Evolutionary conservation across 768 basidiomycete genomes (phyloP).

Genomic region (Psilocybe subaeruginosa): DNA sequence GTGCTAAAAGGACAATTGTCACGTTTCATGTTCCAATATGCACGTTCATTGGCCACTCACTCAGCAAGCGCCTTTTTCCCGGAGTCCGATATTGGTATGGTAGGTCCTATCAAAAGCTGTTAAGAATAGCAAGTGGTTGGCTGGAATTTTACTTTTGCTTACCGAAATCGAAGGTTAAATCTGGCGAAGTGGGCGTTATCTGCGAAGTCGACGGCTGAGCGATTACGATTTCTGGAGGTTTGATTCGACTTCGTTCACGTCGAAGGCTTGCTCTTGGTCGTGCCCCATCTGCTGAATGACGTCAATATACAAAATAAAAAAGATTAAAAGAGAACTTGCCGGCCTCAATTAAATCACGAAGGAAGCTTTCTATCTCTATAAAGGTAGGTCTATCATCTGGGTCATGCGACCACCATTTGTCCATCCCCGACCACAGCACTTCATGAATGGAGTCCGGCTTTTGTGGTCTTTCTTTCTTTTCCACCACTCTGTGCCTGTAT

Average conservation of each 20-base stretch:
- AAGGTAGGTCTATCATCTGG: constrained; percentile 8
- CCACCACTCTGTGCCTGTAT: not conserved
- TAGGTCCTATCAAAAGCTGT: not conserved
- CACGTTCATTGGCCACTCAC: not conserved
- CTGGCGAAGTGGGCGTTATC: not conserved
- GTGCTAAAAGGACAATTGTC: not conserved
- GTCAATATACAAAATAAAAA: not conserved
- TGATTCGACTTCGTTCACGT: not conserved
- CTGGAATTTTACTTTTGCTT: not conserved
- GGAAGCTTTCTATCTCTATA: constrained; percentile 2
- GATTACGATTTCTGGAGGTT: not conserved
- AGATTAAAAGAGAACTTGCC: not conserved
- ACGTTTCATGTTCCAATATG: not conserved
- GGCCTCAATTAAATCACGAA: not conserved
- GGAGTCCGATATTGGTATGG: not conserved
- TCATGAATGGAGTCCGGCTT: constrained; percentile 3
- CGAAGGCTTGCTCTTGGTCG: not conserved
- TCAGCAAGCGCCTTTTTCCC: constrained; percentile 2
- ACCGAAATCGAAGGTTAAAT: not conserved
- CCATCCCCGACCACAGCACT: not conserved
- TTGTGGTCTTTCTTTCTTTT: constrained; percentile 2
- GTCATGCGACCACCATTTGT: constrained; percentile 6
- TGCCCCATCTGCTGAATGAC: not conserved
- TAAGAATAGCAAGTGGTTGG: not conserved
- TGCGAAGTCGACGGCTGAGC: not conserved